A percentile compares a stretch with the other conserved stretches of the same genome.
Evolutionary conservation across 2,329 filamentous ascomycete species (phyloP).

Genomic region (Tolypocladium album): DNA sequence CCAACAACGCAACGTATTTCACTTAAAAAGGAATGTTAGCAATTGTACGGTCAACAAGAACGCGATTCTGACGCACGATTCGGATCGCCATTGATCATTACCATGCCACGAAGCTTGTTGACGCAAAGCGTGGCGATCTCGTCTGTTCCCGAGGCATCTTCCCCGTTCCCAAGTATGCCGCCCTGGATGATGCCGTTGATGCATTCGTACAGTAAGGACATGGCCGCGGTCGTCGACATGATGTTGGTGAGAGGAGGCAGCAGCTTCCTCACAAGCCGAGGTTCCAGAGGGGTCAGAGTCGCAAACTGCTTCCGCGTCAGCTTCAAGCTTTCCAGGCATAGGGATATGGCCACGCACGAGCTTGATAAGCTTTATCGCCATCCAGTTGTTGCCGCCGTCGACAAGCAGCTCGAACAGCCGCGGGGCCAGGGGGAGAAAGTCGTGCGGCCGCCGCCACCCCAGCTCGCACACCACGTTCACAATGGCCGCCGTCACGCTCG

Average conservation of each 20-base stretch:
- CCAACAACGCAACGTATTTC: conserved; percentile 92
- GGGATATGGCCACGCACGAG: conserved; percentile 42
- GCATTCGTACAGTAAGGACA: conserved; percentile 97
- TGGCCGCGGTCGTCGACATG: conserved; percentile 88
- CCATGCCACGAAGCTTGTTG: conserved; percentile 85
- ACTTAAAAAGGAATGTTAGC: conserved; percentile 37
- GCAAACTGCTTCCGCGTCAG: conserved; percentile 59
- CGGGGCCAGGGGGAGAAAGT: conserved; percentile 86
- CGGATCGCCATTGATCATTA: conserved; percentile 84
- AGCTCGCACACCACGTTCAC: conserved; percentile 96
- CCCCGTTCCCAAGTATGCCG: conserved; percentile 76
- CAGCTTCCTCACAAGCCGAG: conserved; percentile 81
- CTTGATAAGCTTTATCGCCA: conserved; percentile 99
- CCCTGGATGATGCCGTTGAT: conserved; percentile 98
- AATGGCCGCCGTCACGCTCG: conserved; percentile 88
- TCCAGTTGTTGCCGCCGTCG: conserved; percentile 94
- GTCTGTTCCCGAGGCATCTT: conserved; percentile 71
- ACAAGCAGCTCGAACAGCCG: conserved; percentile 87
- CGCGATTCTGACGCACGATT: conserved; percentile 54
- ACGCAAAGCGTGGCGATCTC: conserved; percentile 90
- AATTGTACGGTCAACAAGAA: neutral
- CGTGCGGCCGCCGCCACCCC: conserved; percentile 84
- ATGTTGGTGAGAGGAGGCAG: conserved; percentile 84
- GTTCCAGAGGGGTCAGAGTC: conserved; percentile 84
- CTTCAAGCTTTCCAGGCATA: neutral